Conservation (phyloP, 179 eudicot genomes). For the Gypsophila paniculata region DNA sequence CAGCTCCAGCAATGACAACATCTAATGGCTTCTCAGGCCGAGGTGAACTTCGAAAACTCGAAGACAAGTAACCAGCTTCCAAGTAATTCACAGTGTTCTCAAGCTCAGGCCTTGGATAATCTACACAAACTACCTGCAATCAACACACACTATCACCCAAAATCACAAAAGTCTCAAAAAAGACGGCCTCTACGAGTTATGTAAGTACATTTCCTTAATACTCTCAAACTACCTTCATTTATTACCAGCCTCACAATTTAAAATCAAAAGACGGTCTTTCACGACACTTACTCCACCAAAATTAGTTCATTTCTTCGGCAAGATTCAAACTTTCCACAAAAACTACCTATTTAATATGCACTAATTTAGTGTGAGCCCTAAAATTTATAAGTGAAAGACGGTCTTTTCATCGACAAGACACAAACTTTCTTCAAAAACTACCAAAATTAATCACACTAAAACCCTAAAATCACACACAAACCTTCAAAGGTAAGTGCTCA, state of each 20-base stretch:
- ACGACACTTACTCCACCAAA: not conserved
- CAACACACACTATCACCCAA: conserved; percentile 1
- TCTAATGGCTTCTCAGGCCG: conserved; percentile 79
- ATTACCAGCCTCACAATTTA: too few species aligned
- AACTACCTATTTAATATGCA: not conserved
- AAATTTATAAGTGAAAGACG: too few species aligned
- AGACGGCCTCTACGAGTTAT: too few species aligned
- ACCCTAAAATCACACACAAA: conserved; percentile 20
- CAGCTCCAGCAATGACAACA: conserved; percentile 91
- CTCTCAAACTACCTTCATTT: too few species aligned
- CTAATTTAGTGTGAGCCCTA: too few species aligned
- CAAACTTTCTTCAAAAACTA: not conserved
- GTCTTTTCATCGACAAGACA: not conserved
- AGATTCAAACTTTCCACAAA: not conserved
- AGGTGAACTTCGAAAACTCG: conserved; percentile 60
- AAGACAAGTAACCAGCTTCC: conserved; percentile 89
- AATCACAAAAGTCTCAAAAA: too few species aligned
- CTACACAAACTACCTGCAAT: conserved; percentile 77
- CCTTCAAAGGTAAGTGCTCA: conserved; percentile 54
- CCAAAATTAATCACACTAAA: not conserved
- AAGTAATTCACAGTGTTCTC: conserved; percentile 66
- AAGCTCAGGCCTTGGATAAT: conserved; percentile 97
- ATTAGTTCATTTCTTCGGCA: not conserved
- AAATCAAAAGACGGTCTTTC: too few species aligned
- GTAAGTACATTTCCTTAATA: too few species aligned